Conservation (phyloP, 2,329 filamentous ascomycete genomes). For the Apiospora marii region DNA sequence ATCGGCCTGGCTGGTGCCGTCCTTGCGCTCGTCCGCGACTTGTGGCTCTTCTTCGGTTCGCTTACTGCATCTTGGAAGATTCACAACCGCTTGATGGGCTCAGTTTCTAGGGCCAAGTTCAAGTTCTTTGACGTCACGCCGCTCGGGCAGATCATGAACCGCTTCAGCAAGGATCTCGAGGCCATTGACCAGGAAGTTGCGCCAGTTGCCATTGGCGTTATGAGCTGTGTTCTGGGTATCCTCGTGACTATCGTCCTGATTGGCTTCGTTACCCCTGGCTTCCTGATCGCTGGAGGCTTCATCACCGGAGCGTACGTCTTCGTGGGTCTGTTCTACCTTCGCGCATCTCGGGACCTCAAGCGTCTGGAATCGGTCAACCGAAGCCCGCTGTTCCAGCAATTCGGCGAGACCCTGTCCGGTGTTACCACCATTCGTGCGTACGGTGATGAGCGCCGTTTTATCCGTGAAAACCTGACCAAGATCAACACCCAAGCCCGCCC, state of each 20-base stretch:
- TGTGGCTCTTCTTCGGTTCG: slow-evolving; percentile 92
- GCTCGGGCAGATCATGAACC: slow-evolving; percentile 95
- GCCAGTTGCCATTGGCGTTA: slow-evolving; percentile 81
- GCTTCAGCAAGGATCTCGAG: slow-evolving; percentile 97
- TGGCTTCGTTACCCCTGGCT: slow-evolving; percentile 86
- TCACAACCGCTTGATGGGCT: slow-evolving; percentile 78
- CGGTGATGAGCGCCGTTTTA: slow-evolving; percentile 91
- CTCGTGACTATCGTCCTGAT: slow-evolving; percentile 89
- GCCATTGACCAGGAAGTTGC: slow-evolving; percentile 95
- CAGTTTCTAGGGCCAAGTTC: slow-evolving; percentile 89
- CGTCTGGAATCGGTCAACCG: slow-evolving; percentile 92
- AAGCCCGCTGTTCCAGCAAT: slow-evolving; percentile 96
- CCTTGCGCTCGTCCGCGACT: slow-evolving; percentile 83
- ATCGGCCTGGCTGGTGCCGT: slow-evolving; percentile 80
- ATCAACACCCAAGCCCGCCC: slow-evolving; percentile 93
- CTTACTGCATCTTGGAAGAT: slow-evolving; percentile 86
- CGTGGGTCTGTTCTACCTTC: slow-evolving; percentile 87
- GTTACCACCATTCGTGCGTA: slow-evolving; percentile 98
- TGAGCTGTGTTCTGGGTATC: slow-evolving; percentile 71
- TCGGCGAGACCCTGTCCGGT: slow-evolving; percentile 92
- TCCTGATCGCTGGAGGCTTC: slow-evolving; percentile 85
- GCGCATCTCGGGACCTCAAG: slow-evolving; percentile 93
- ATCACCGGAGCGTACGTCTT: slow-evolving; percentile 85
- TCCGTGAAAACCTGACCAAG: slow-evolving; percentile 85
- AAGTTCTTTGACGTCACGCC: slow-evolving; percentile 98